Base-by-base conservation (phyloP, 1,139 yeast species). In the Saccharomyces hybrid region DNA sequence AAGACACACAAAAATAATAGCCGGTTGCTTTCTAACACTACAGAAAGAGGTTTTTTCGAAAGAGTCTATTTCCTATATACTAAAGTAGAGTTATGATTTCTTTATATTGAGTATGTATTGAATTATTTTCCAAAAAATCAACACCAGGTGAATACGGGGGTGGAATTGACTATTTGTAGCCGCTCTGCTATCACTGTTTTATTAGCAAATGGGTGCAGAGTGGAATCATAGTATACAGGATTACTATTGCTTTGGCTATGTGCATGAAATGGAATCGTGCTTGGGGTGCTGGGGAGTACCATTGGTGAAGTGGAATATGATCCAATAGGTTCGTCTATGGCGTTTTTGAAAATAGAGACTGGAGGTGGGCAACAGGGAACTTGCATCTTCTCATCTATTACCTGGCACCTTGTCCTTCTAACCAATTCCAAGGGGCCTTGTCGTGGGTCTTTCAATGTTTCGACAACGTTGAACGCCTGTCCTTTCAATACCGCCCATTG, bases 401-500 rank as follows among this genome's bases (percentile, higher is more conserved):
- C 80, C 57, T 81, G 64, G 47, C 84, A 73, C 52, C 84, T 73
- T 20, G 81, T 79, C 50, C 85, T 69, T 59, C 87, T 73, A 0
- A 84, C 83, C 27, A 85, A 71, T 58, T 85, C 90, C 55, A 84
- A 71, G 0, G 90, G 91, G 0, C 90, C 89, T 51, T 83, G 85
- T 49, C 78, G 76, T 1, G 76, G 74, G 47, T 75, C 70, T 61
- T 81, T 82, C 53, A 85, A 69, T 0, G 84, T 77, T 60, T 85
- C 89, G 4, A 85, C 85, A 6, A 85, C 85, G 60, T 85, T 85
- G 69, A 84, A 85, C 0, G 93, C 89, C 63, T 86, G 93, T 0
- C 95, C 95, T 63, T 85, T 85, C 62, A 86, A 63, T 1, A 85
- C 85, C 0, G 88, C 83, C 74, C 85, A 75, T 63, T 86, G 93